Base-by-base conservation (phyloP, 2,329 filamentous ascomycete genomes). In the Pseudocercospora macadamiae region DNA sequence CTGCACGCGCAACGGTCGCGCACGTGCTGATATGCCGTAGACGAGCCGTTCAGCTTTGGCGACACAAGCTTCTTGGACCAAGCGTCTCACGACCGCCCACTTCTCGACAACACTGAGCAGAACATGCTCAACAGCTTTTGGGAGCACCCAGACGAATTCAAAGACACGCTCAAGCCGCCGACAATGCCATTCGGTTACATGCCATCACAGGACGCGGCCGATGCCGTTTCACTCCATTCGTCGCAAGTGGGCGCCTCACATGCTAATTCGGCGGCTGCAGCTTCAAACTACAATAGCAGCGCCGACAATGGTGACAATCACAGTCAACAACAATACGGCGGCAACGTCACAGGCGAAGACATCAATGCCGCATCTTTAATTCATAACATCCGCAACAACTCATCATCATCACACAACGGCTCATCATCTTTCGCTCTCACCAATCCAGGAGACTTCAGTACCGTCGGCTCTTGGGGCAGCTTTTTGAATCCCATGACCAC, bases 101-200 rank as follows among this genome's bases (percentile, higher is more conserved):
- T 60, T n/a, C 37, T 60, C 5, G 54, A 54, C 16, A 54, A 54
- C 32, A 37, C 52, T 18, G 57, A 60, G 47, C 57, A 60, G 52
- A 60, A 52, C 28, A 42, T 60, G 52, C 54, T 60, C 26, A 54
- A 54, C 28, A 54, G 49, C 32, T 60, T 60, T 37, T 60, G 54
- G 28, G 45, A 54, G n/a, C 57, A 60, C 36, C 57, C 57, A 19
- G 57, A 60, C 18, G 57, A 60, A 14, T 60, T 60, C 52, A 60
- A 53, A 16, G 36, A 39, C 32, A 53, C 51, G 18, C 16, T 55
- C 36, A 60, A 53, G 26, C 23, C 18, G 21, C 34, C 51, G 21
- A 42, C 51, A 4, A 42, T 53, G 51, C 51, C 51, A 23, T 53
- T 53, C 14, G 51, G 51, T 16, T 53, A 53, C 14, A 53, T 49